Conservation (phyloP, 164 flowering plant species). For the Aristolochia fimbriata region DNA sequence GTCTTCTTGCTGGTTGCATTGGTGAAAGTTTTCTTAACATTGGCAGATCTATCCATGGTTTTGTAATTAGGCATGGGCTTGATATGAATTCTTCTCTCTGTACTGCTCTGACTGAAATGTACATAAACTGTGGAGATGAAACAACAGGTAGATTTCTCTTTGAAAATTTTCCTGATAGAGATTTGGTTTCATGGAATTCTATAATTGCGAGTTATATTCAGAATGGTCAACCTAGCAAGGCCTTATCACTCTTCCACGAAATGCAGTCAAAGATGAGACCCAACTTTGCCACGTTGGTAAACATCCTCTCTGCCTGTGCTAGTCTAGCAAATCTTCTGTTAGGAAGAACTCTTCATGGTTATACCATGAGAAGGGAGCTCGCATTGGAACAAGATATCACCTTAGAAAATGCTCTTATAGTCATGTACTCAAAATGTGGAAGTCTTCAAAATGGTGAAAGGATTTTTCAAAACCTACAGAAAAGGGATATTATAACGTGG, state of each 20-base stretch:
- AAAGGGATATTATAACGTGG: constrained; percentile 39
- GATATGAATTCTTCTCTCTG: constrained; percentile 25
- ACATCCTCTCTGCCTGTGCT: constrained; percentile 33
- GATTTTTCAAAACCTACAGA: constrained; percentile 20
- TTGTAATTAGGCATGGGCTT: constrained; percentile 25
- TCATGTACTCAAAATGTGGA: constrained; percentile 60
- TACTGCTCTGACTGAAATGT: constrained; percentile 52
- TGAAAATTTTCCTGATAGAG: constrained; percentile 27
- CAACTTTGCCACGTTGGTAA: constrained; percentile 31
- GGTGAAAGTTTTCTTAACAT: constrained; percentile 14
- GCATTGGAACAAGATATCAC: constrained; percentile 12
- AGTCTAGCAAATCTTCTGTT: constrained; percentile 29
- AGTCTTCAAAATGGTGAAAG: constrained; percentile 28
- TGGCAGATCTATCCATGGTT: constrained; percentile 42
- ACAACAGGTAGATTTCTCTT: constrained; percentile 27
- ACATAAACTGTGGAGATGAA: constrained; percentile 38
- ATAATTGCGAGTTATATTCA: constrained; percentile 35
- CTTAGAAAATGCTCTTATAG: constrained; percentile 39
- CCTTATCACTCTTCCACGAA: constrained; percentile 26
- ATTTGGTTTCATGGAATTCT: constrained; percentile 60
- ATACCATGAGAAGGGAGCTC: constrained; percentile 16
- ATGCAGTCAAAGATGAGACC: constrained; percentile 39
- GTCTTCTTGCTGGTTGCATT: constrained; percentile 29
- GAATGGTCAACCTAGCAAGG: constrained; percentile 23
- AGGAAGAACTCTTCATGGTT: constrained; percentile 46